Base-by-base conservation (phyloP, 306 rosid genomes). In the Alnus rubra region DNA sequence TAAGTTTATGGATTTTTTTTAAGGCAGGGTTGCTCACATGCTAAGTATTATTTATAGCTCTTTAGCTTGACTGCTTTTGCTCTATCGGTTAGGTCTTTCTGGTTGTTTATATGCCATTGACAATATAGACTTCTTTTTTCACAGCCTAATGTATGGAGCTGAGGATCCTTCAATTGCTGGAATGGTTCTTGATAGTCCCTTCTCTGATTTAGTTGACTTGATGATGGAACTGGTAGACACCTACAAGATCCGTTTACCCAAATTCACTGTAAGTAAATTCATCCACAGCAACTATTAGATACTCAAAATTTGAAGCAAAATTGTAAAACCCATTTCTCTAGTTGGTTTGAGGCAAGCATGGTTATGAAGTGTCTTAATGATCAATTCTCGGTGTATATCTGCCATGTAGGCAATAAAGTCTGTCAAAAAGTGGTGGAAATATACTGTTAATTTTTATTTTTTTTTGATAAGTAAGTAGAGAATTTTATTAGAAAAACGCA, bases 161-260 rank as follows among this genome's bases (percentile, higher is more conserved):
- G 99, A 91, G 86, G 97, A 95, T 87, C 99, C 98, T 89, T 95
- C 99, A 64, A 93, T 95, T 74, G 98, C 98, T 51, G 98, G 97
- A 85, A 90, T 95, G 92, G 99, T 92, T 81, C 89, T 95, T 76
- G 99, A 95, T 82, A 95, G 98, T 69, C 99, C 99, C 73, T 93
- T 95, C 82, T 89, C 99, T 71, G 96, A 91, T 83, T 88, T 95
- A 91, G 97, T 95, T 81, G 97, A 93, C 81, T 88, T 95, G 77
- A 95, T 95, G 99, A 95, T 95, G 98, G 99, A 93, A 82, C 93
- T 93, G 44, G 98, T 95, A 39, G 96, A 90, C 76, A 90, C 94
- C 44, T 93, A 93, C 83, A 88, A 83, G 87, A 71, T 95, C 49
- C 94, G 94, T 47, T 84, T 95, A 73, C 99, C 99, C 4, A 95